Evolutionary conservation across 2,329 filamentous ascomycete species (phyloP).

Genomic region (Metarhizium robertsii): DNA sequence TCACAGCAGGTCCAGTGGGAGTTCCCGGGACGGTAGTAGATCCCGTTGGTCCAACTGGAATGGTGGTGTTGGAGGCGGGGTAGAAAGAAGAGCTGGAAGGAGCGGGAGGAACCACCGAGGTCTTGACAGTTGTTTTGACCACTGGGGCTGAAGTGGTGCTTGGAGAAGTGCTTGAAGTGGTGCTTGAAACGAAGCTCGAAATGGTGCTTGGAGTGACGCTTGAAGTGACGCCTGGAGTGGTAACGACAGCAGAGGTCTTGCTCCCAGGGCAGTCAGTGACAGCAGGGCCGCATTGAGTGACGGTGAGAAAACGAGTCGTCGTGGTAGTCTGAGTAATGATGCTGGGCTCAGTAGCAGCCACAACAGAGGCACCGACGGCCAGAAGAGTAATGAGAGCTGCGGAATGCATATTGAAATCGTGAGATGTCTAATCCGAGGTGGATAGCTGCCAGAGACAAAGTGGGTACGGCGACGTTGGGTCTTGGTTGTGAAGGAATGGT

Average conservation of each 20-base stretch:
- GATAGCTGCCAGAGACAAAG: background rate
- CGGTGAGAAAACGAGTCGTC: conserved; percentile 32
- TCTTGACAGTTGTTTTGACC: background rate
- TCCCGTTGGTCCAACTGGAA: conserved; percentile 12
- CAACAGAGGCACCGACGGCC: conserved; percentile 30
- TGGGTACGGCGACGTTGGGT: background rate
- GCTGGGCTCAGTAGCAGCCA: conserved; percentile 21
- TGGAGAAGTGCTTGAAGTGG: no score
- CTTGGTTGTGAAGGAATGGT: background rate
- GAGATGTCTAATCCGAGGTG: background rate
- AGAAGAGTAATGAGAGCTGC: conserved; percentile 31
- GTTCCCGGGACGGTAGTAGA: conserved; percentile 13
- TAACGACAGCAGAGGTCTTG: conserved; percentile 13
- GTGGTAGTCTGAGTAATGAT: conserved; percentile 36
- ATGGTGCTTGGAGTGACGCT: no score
- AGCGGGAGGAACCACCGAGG: background rate
- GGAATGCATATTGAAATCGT: conserved; percentile 35
- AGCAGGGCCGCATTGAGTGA: conserved; percentile 37
- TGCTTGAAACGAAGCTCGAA: no score
- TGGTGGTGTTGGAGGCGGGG: conserved; percentile 13
- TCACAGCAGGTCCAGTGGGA: conserved; percentile 11
- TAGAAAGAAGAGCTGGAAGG: background rate
- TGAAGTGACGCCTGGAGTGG: background rate
- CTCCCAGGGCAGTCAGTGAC: conserved; percentile 32
- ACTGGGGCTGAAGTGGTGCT: conserved; percentile 5